A percentile compares a stretch with the other conserved stretches of the same genome.
Evolutionary conservation across 371 early-diverging fungal genomes (phyloP).

Genomic region (Mortierella sp.): DNA sequence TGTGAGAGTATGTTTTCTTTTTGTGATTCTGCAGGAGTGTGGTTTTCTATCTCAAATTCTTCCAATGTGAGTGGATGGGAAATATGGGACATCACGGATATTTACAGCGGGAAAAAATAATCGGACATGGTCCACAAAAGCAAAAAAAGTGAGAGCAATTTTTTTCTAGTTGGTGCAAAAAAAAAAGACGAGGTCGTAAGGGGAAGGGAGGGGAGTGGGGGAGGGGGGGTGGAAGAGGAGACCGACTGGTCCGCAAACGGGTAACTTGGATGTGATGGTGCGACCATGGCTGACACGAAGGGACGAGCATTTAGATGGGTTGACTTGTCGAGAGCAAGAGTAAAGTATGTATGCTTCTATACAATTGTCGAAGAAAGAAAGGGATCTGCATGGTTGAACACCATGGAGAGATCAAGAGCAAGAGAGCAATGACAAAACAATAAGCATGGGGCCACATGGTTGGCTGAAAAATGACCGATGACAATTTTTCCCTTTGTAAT

Average conservation of each 20-base stretch:
- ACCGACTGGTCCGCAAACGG: background rate
- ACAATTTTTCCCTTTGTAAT: no score
- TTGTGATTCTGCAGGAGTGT: slow-evolving; percentile 8
- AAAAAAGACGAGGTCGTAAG: background rate
- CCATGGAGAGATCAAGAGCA: no score
- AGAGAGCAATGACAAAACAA: no score
- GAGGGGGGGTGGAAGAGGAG: background rate
- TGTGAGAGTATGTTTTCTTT: background rate
- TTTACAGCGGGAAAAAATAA: background rate
- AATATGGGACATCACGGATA: background rate
- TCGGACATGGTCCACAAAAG: background rate
- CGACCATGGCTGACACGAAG: background rate
- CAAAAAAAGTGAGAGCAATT: background rate
- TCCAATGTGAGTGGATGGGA: background rate
- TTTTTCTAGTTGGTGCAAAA: background rate
- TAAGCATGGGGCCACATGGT: no score
- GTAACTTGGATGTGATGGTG: background rate
- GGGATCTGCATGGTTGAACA: no score
- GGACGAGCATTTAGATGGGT: background rate
- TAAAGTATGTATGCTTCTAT: no score
- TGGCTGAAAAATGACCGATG: no score
- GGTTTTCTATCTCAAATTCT: background rate
- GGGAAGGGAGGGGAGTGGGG: background rate
- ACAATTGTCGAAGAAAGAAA: no score
- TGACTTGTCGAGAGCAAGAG: background rate